Conservation (phyloP, 441 rosid species). For the Viola pubescens region DNA sequence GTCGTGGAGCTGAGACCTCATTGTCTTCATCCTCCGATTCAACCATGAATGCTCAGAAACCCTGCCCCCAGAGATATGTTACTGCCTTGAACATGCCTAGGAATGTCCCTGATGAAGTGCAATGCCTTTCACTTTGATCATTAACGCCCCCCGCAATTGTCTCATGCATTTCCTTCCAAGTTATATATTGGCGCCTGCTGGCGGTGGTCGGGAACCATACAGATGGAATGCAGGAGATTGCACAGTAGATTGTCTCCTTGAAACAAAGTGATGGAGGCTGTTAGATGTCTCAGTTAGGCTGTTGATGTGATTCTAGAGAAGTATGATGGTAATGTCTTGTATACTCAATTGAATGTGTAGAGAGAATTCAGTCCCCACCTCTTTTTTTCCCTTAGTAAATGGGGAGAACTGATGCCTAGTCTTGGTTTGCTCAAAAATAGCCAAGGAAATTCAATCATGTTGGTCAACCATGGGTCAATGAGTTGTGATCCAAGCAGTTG, state of each 20-base stretch:
- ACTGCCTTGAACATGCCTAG: constrained; percentile 65
- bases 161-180: constrained; percentile 7
- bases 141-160: constrained; percentile 4
- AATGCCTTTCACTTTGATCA: constrained; percentile 62
- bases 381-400: constrained; percentile 15
- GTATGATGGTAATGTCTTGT: constrained; percentile 21
- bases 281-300: constrained; percentile 26
- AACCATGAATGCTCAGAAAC: constrained; percentile 29
- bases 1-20: constrained; percentile 36
- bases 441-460: too few species aligned
- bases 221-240: constrained; percentile 17
- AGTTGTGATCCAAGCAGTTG: too few species aligned
- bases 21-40: constrained; percentile 26
- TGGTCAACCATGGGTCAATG: too few species aligned
- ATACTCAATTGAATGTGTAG: constrained; percentile 21
- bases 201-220: constrained; percentile 15
- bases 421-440: constrained; percentile 1
- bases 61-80: constrained; percentile 67
- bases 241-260: constrained; percentile 17
- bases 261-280: constrained; percentile 19
- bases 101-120: constrained; percentile 64
- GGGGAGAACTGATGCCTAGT: constrained; percentile 19
- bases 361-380: constrained; percentile 25
- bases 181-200: constrained; percentile 19
- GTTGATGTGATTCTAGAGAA: constrained; percentile 28